A percentile compares a stretch with the other conserved stretches of the same genome.
Conservation (phyloP, 164 flowering plant species). For the Aristolochia contorta region DNA sequence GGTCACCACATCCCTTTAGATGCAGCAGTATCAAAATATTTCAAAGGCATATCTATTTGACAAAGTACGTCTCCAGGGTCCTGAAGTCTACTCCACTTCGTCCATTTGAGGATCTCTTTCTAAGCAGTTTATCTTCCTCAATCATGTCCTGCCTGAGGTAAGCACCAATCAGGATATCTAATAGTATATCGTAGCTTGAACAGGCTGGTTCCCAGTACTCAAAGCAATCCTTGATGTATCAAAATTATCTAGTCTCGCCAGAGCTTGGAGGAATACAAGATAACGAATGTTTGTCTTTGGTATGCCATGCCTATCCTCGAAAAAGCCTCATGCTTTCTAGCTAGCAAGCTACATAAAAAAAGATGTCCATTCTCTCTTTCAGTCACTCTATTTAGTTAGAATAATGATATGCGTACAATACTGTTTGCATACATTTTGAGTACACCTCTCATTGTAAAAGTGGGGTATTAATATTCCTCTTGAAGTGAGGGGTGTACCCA, state of each 20-base stretch:
- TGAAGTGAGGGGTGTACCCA: too few relatives aligned
- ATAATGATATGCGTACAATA: too few relatives aligned
- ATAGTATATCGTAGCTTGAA: slow-evolving; percentile 37
- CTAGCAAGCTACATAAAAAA: too few relatives aligned
- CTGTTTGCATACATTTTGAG: too few relatives aligned
- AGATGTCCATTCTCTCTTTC: too few relatives aligned
- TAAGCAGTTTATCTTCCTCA: slow-evolving; percentile 40
- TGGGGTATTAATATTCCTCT: too few relatives aligned
- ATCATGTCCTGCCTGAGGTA: slow-evolving; percentile 40
- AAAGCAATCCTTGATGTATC: slow-evolving; percentile 29
- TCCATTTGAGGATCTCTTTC: slow-evolving; percentile 21
- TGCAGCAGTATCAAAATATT: slow-evolving; percentile 28
- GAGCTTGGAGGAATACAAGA: slow-evolving; percentile 48
- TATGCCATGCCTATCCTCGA: too few relatives aligned
- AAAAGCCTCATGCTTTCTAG: too few relatives aligned
- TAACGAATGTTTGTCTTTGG: slow-evolving; percentile 46
- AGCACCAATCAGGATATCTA: slow-evolving; percentile 25
- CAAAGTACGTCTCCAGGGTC: slow-evolving; percentile 38
- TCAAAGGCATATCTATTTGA: slow-evolving; percentile 30
- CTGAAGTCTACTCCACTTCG: slow-evolving; percentile 19
- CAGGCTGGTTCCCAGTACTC: slow-evolving; percentile 55
- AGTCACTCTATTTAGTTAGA: too few relatives aligned
- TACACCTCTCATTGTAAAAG: too few relatives aligned
- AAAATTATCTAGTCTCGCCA: slow-evolving; percentile 36
- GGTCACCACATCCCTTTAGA: slow-evolving; percentile 41